Base-by-base conservation (phyloP, 2,329 filamentous ascomycete species). In the Cladosporium sp. region DNA sequence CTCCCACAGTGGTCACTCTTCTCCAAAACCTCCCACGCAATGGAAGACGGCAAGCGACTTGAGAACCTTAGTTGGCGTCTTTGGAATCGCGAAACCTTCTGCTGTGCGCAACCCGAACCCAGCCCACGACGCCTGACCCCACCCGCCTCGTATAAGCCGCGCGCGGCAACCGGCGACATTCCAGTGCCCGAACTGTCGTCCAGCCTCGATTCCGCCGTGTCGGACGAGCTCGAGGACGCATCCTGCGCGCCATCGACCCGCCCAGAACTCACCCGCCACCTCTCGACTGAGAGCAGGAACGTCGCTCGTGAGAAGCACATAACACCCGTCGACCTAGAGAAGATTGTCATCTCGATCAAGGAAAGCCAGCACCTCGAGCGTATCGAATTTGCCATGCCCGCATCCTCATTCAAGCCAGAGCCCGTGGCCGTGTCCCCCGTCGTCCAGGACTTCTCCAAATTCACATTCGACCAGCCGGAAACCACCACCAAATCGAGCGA, bases 61-160 rank as follows among this genome's bases (percentile, higher is more conserved):
- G 95, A 98, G 79, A 98, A 99, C 81, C 84, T 99, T 69, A 96
- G 91, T 78, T 98, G 95, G 95, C 86, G 95, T 74, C 82, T 98
- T 68, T 98, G 93, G 94, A 96, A 92, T 74, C 87, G 93, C 74
- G 93, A 98, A 78, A 94, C 92, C 12, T 92, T 97, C 74, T 96
- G 93, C 80, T 93, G 90, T 79, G 90, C 92, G 69, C 86, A 60
- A 26, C 64, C 64, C 51, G 49, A 54, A 21, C 14, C 52, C 30
- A 32, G 15, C 2, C 52, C 52, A 30, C 41, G 41, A 21, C 57
- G 55, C 41, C 54, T 59, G 32, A 51, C 63, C 30, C 55, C 63
- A 24, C 63, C 41, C 24, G 41, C 63, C 41, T n/a, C 63, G 12
- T 52, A 18, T 47, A 64, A 52, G 51, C 68, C 75, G 51, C 71